These are phyloP conservation scores for Mollisiaceae sp. DNA, from an alignment of 2,329 filamentous ascomycete species.

Conservation along the genomic window DNA sequence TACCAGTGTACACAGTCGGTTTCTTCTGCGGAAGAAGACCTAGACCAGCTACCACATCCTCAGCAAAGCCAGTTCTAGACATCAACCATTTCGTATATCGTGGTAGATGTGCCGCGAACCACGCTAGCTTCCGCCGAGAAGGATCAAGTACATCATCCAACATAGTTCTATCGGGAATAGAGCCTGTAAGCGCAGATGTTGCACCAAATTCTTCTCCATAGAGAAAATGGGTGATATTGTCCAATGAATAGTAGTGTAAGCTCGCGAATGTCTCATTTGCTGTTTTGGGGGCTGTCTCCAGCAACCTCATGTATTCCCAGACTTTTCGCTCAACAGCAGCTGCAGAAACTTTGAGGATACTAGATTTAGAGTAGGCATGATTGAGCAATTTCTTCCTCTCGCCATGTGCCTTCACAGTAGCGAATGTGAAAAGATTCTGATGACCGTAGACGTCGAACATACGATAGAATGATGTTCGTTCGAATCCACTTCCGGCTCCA, in stretches of 20 bases:
- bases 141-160: slow-evolving; percentile 56
- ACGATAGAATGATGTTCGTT: slow-evolving; percentile 50
- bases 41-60: slow-evolving; percentile 40
- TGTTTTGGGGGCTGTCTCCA: slow-evolving; percentile 44
- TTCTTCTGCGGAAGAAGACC: slow-evolving; percentile 55
- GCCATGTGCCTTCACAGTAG: slow-evolving; percentile 48
- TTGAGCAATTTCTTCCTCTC: slow-evolving; percentile 58
- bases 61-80: slow-evolving; percentile 46
- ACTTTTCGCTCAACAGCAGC: slow-evolving; percentile 48
- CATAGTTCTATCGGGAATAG: slow-evolving; percentile 46
- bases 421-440: slow-evolving; percentile 59
- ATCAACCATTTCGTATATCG: slow-evolving; percentile 55
- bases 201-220: slow-evolving; percentile 51
- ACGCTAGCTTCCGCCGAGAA: slow-evolving; percentile 50
- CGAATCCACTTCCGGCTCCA: slow-evolving; percentile 56
- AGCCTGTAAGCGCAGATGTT: slow-evolving; percentile 50
- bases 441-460: slow-evolving; percentile 60
- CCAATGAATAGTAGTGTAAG: slow-evolving; percentile 58
- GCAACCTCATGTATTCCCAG: slow-evolving; percentile 47
- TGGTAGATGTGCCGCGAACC: slow-evolving; percentile 55
- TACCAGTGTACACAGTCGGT: slow-evolving; percentile 56
- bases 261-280: slow-evolving; percentile 53
- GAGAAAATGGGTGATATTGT: slow-evolving; percentile 57
- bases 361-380: slow-evolving; percentile 58
- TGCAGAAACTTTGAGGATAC: slow-evolving; percentile 45